A percentile compares a stretch with the other conserved stretches of the same genome.
These are phyloP conservation scores for Exophiala bonariae DNA, from an alignment of 2,329 filamentous ascomycete species.

Conservation along the genomic window DNA sequence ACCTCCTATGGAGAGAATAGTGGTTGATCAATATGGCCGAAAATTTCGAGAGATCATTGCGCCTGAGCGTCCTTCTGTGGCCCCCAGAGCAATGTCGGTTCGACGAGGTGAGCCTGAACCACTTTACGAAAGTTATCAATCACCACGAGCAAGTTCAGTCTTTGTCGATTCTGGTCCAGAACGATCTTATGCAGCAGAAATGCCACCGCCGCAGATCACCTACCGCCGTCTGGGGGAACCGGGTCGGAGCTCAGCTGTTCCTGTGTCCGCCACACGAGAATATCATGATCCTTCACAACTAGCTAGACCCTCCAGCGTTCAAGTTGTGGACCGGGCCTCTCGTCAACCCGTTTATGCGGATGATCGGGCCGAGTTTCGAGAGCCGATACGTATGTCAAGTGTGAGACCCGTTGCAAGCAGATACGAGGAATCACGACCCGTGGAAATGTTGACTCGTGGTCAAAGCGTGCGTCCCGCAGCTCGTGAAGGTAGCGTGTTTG, in stretches of 20 bases:
- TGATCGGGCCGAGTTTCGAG: conserved; percentile 62
- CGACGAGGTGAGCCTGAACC: conserved; percentile 18
- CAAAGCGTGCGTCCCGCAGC: conserved; percentile 45
- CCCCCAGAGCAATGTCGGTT: conserved; percentile 28
- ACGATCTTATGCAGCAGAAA: conserved; percentile 44
- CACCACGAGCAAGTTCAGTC: conserved; percentile 40
- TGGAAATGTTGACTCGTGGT: conserved; percentile 41
- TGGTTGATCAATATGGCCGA: conserved; percentile 80
- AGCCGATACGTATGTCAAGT: conserved; percentile 60
- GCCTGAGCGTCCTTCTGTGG: conserved; percentile 36
- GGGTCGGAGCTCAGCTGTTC: conserved; percentile 28
- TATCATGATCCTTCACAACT: conserved; percentile 33
- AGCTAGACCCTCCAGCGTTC: conserved; percentile 40
- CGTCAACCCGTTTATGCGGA: conserved; percentile 54
- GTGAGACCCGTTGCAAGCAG: conserved; percentile 54
- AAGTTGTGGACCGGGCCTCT: conserved; percentile 41
- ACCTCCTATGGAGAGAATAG: conserved; percentile 64
- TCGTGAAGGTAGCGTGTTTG: conserved; percentile 42
- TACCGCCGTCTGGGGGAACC: conserved; percentile 44
- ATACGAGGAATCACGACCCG: conserved; percentile 41
- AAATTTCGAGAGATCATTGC: conserved; percentile 66
- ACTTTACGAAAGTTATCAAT: conserved; percentile 22
- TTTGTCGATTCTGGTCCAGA: conserved; percentile 41
- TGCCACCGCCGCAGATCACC: conserved; percentile 42
- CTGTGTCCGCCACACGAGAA: conserved; percentile 12